Percentiles rank a stretch among this genome's conserved stretches.
These are phyloP conservation scores for Komagataella pseudopastoris DNA, from an alignment of 805 yeast species.

Conservation along the genomic window DNA sequence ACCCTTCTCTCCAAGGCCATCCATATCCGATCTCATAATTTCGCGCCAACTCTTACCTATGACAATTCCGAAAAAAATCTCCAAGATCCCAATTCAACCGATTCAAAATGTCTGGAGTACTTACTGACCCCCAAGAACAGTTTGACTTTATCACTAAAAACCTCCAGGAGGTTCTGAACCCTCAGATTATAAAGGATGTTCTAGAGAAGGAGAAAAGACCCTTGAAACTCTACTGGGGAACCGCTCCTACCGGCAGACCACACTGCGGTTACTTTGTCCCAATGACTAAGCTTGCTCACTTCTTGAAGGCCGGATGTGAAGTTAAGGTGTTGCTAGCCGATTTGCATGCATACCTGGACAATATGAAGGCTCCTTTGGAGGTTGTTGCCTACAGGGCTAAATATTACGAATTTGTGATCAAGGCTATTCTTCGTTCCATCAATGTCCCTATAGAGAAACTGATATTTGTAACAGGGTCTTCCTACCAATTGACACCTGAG, in stretches of 20 bases:
- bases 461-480: slow-evolving; percentile 73
- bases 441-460: slow-evolving; percentile 88
- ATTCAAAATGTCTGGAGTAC: neutral
- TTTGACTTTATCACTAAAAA: slow-evolving; percentile 68
- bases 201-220: slow-evolving; percentile 74
- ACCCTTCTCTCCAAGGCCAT: neutral
- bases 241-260: slow-evolving; percentile 98
- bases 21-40: neutral
- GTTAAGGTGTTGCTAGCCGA: slow-evolving; percentile 89
- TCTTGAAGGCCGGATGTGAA: slow-evolving; percentile 91
- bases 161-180: slow-evolving; percentile 85
- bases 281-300: slow-evolving; percentile 92
- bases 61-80: neutral
- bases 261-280: slow-evolving; percentile 99
- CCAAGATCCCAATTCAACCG: neutral
- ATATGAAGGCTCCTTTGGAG: slow-evolving; percentile 96
- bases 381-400: slow-evolving; percentile 80
- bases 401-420: slow-evolving; percentile 76
- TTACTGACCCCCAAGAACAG: slow-evolving; percentile 44
- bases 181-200: slow-evolving; percentile 74
- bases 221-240: slow-evolving; percentile 91
- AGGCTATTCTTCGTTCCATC: slow-evolving; percentile 73
- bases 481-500: slow-evolving; percentile 68
- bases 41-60: neutral
- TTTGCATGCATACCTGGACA: slow-evolving; percentile 91